phyloP scores from a whole-genome alignment of 176 grass and related monocot species.

The Ensete ventricosum region DNA sequence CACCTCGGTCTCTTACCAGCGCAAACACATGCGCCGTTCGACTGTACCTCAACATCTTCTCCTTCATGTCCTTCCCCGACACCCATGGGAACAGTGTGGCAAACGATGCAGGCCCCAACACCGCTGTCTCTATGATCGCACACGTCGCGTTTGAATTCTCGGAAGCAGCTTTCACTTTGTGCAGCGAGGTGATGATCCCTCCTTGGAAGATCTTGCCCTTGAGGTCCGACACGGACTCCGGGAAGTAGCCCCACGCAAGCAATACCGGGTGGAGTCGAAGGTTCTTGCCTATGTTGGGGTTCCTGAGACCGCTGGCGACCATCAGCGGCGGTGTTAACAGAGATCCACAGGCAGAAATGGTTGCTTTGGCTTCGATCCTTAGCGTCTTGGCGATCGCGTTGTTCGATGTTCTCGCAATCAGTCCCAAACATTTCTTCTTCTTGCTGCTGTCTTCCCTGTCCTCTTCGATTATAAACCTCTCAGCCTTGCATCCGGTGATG shows the following conservation, averaged over 20 bases:
- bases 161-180: conserved; percentile 43
- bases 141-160: conserved; percentile 19
- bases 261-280: conserved; percentile 67
- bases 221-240: conserved; percentile 40
- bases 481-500: conserved; percentile 65
- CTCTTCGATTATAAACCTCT: conserved; percentile 49
- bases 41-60: conserved; percentile 53
- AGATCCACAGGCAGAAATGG: conserved; percentile 51
- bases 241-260: conserved; percentile 85
- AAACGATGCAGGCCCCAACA: conserved; percentile 31
- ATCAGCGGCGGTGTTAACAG: conserved; percentile 72
- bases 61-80: conserved; percentile 69
- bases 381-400: conserved; percentile 32
- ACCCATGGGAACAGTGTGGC: conserved; percentile 56
- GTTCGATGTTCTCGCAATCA: conserved; percentile 45
- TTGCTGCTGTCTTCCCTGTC: not conserved
- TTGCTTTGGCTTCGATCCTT: conserved; percentile 55
- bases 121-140: conserved; percentile 56
- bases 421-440: conserved; percentile 42
- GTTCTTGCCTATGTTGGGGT: conserved; percentile 79
- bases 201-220: conserved; percentile 61
- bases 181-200: conserved; percentile 81
- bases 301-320: conserved; percentile 47
- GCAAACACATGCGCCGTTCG: conserved; percentile 65
- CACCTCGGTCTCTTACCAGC: conserved; percentile 51